Evolutionary conservation across 192 early-diverging fungal species (phyloP).

Genomic region (Coemansia sp.): DNA sequence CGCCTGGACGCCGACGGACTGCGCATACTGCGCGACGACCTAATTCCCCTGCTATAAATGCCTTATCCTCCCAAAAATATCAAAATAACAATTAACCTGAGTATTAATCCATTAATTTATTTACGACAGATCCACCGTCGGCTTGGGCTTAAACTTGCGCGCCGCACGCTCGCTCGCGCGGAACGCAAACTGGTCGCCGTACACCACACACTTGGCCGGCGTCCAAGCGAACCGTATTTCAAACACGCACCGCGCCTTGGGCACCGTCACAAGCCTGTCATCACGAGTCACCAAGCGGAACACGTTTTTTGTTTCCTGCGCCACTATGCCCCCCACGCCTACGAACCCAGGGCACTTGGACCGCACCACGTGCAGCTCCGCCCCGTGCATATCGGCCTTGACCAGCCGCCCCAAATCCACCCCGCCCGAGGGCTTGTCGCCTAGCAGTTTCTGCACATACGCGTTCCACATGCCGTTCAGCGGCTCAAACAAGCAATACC

Average conservation of each 20-base stretch:
- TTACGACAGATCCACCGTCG: slow-evolving; percentile 29
- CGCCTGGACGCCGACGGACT: slow-evolving; percentile 13
- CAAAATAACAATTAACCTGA: background rate
- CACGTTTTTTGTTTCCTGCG: slow-evolving; percentile 87
- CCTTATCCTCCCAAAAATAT: background rate
- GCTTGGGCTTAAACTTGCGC: slow-evolving; percentile 53
- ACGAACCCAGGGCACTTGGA: slow-evolving; percentile 78
- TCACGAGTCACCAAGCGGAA: slow-evolving; percentile 72
- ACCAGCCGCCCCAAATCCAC: slow-evolving; percentile 50
- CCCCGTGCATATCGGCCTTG: slow-evolving; percentile 88
- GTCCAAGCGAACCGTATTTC: slow-evolving; percentile 32
- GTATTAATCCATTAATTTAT: background rate
- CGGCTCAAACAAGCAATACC: slow-evolving; percentile 65
- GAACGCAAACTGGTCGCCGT: slow-evolving; percentile 74
- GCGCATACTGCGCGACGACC: slow-evolving; percentile 1
- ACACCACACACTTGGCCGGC: slow-evolving; percentile 56
- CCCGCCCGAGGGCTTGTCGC: slow-evolving; percentile 28
- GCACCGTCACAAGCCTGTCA: slow-evolving; percentile 64
- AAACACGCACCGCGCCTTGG: slow-evolving; percentile 69
- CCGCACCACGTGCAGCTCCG: slow-evolving; percentile 65
- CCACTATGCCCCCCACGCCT: slow-evolving; percentile 73
- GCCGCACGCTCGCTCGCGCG: slow-evolving; percentile 70
- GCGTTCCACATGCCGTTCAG: slow-evolving; percentile 73
- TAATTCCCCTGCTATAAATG: slow-evolving; percentile 3
- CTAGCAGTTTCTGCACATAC: slow-evolving; percentile 69